Base-by-base conservation (phyloP, 768 basidiomycete species). In the Cystobasidium tubakii region DNA sequence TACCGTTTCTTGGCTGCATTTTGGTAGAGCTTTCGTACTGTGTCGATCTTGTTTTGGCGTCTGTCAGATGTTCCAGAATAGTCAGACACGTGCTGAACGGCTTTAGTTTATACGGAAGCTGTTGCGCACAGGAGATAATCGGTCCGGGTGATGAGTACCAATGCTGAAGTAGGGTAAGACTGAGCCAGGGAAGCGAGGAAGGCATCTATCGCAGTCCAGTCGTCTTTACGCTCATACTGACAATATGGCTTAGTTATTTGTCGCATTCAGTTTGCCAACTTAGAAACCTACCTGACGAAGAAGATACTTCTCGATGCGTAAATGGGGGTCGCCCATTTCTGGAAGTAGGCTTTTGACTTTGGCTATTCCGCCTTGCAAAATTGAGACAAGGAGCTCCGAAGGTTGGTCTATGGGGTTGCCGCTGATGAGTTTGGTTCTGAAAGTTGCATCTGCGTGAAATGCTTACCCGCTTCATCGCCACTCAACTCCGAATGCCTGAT, bases 281-380 rank as follows among this genome's bases (percentile, higher is more conserved):
- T 13, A 36, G 23, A 3, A 15, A 33, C 27, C 60, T 29, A 95
- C 94, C 62, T 90, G 82, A 57, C 86, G 85, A 46, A 88, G 85
- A 21, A 94, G 83, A 79, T 88, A 91, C 77, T 89, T 92, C 80
- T 99, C 94, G 34, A 97, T 82, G 60, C 89, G 86, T 62, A 91
- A 82, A 54, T 87, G 86, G 1, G 88, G 83, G 81, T 97, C 95
- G 1, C 92, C 91, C 82, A 80, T 74, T 57, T 76, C 77, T 50
- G 85, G 84, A 0, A 86, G 75, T 88, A 89, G 85, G 82, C 84
- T 82, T 75, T 85, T 85, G 21, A 89, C 85, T 79, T 86, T 83
- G 29, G 83, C 83, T 21, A 90, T 85, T 0, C 87, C 91, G 25
- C 84, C 85, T 78, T 89, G 86, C 12, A 91, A 78, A 1, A 87